Evolutionary conservation across 2,329 filamentous ascomycete species (phyloP).

Genomic region (Fonsecaea erecta): DNA sequence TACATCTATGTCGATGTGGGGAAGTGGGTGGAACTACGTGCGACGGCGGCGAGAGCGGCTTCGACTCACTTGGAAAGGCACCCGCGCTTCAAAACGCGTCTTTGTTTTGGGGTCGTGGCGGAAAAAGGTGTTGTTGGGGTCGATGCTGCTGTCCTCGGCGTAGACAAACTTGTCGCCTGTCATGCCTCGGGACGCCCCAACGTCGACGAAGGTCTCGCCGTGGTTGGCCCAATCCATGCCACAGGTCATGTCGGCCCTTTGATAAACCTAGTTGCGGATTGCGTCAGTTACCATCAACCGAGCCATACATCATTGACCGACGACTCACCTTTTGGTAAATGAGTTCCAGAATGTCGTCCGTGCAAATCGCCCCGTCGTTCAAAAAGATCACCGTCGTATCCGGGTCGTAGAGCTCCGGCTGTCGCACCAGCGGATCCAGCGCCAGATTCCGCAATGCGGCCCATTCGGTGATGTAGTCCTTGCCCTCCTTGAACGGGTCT

Average conservation of each 20-base stretch:
- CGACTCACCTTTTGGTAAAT: constrained; percentile 48
- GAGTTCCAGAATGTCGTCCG: constrained; percentile 63
- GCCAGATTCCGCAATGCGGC: constrained; percentile 60
- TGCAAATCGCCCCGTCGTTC: constrained; percentile 59
- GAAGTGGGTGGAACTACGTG: too few relatives aligned
- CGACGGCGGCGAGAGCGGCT: neutral
- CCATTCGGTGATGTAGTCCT: constrained; percentile 54
- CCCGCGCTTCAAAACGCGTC: constrained; percentile 42
- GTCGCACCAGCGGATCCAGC: constrained; percentile 51
- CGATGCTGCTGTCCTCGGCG: constrained; percentile 58
- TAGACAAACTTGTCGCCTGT: constrained; percentile 61
- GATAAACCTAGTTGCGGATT: constrained; percentile 35
- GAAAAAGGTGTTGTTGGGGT: constrained; percentile 57
- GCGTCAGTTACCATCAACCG: neutral
- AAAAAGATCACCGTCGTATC: constrained; percentile 58
- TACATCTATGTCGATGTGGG: neutral
- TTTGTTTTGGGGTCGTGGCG: constrained; percentile 53
- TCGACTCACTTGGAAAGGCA: constrained; percentile 55
- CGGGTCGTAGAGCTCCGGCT: constrained; percentile 37
- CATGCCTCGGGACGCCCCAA: constrained; percentile 60
- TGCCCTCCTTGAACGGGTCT: constrained; percentile 47
- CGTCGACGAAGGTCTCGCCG: constrained; percentile 61
- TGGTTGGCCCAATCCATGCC: constrained; percentile 62
- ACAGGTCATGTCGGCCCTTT: constrained; percentile 61
- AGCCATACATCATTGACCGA: neutral